Evolutionary conservation across 139 green algal genomes (phyloP), one percentile per base, ranked within the genome.

Genomic region (Chlamydomonas applanata): DNA sequence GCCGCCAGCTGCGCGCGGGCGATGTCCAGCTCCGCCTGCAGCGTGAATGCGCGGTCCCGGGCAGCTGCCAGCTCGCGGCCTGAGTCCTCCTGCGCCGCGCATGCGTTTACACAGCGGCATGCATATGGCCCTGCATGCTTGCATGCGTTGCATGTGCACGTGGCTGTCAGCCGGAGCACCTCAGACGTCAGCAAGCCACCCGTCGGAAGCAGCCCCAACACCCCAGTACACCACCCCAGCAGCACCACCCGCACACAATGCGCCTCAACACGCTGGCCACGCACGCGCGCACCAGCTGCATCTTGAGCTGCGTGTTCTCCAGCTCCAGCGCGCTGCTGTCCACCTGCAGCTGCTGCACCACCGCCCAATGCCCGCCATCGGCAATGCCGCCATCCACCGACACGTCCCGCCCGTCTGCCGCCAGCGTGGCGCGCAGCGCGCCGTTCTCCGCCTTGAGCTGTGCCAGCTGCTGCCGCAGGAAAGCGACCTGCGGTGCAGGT

Each of bases 211-310:
- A 25, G 7, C 20, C 53, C 9, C 19, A 5, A 14, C 53, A 25
- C 22, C 20, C 53, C 7, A 4, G 11, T 22, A 25, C 53, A 61
- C 53, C 25, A 63, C 14, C 16, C 14, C 46, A 24, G 46, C 16
- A 16, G 46, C 13, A 16, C 46, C 46, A 24, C 14, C 14, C 46
- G 14, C 16, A 13, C 46, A 56, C 13, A 13, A 13, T 56, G 46
- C 16, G 46, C 46, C 46, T 56, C 14, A 56, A 56, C 46, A 56
- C 14, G 46, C 46, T 24, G 16, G 13, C 14, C 46, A 56, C 80
- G 1, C 72, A 30, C 7, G 11, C 35, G 65, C 89, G 49, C 61
- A 93, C 91, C 83, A 89, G 64, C 65, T 94, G 77, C 54, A 94
- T 74, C 9, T 79, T 78, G 24, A 94, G 77, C 27, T 79, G 77